phyloP scores from a whole-genome alignment of 148 eudicot genomes.

The Nyssa sinensis region DNA sequence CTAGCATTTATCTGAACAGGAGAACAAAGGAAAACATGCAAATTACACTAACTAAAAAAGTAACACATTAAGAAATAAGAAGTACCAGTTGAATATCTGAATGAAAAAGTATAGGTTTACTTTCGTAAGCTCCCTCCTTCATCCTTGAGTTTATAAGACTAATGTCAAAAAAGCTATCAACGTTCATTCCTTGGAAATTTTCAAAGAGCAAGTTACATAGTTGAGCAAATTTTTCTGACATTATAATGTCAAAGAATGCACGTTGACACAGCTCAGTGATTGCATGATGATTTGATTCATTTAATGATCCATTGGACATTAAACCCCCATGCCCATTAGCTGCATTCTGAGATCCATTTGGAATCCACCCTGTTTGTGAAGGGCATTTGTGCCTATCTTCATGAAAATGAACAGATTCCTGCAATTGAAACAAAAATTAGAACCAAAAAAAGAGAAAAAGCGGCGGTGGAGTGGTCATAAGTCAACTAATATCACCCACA shows the following conservation, averaged over 20 bases:
- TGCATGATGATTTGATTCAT: constrained; percentile 27
- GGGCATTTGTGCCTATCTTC: constrained; percentile 28
- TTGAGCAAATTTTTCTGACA: constrained; percentile 66
- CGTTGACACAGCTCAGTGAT: constrained; percentile 48
- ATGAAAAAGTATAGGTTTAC: constrained; percentile 53
- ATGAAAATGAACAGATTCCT: constrained; percentile 38
- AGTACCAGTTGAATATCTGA: constrained; percentile 72
- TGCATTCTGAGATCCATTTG: constrained; percentile 28
- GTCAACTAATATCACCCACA: background rate
- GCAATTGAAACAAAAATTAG: constrained; percentile 10
- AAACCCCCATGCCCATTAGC: constrained; percentile 29
- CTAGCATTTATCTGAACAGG: background rate
- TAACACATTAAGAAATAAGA: background rate
- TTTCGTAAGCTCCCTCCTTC: constrained; percentile 74
- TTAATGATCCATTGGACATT: constrained; percentile 39
- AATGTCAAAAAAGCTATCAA: constrained; percentile 55
- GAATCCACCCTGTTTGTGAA: constrained; percentile 18
- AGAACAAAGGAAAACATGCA: constrained; percentile 6
- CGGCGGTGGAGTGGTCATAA: background rate
- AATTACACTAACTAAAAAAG: background rate
- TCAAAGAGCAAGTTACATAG: constrained; percentile 53
- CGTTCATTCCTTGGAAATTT: constrained; percentile 7
- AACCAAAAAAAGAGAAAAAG: background rate
- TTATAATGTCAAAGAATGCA: constrained; percentile 51
- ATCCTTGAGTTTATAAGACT: constrained; percentile 50